These are phyloP conservation scores for Sporisorium exsertum DNA, from an alignment of 1,284 basidiomycete species.

Conservation along the genomic window DNA sequence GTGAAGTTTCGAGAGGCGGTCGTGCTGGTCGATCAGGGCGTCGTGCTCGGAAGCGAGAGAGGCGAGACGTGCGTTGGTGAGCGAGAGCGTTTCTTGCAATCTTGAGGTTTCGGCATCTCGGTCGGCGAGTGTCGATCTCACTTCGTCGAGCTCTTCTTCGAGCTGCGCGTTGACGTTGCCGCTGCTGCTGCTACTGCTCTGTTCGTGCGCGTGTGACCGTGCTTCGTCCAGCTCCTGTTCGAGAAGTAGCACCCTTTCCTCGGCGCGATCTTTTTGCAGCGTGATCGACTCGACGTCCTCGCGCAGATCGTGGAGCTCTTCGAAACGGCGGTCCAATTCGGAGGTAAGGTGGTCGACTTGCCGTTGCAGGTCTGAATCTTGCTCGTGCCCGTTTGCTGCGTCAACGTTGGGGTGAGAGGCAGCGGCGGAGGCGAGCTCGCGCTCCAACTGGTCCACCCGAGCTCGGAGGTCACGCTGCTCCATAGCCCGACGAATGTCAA, in stretches of 20 bases:
- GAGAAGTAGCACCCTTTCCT: conserved; percentile 4
- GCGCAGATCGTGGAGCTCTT: conserved; percentile 31
- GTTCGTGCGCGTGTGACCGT: not conserved
- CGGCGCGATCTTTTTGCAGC: not conserved
- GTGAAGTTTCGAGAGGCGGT: not conserved
- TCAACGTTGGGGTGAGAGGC: not conserved
- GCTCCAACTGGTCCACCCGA: conserved; percentile 15
- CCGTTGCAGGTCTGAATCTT: not conserved
- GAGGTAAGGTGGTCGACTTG: conserved; percentile 19
- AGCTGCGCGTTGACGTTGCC: not conserved
- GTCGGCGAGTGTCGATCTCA: conserved; percentile 7
- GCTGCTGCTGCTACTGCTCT: not conserved
- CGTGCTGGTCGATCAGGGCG: not conserved
- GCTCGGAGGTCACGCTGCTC: conserved; percentile 21
- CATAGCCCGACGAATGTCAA: conserved; percentile 26
- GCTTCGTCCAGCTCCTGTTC: conserved; percentile 20
- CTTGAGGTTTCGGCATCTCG: conserved; percentile 6
- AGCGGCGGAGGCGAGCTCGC: conserved; percentile 5
- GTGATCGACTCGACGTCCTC: conserved; percentile 17
- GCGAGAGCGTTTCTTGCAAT: conserved; percentile 32
- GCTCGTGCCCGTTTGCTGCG: not conserved
- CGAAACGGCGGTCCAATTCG: conserved; percentile 27
- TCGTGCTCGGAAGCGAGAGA: conserved; percentile 8
- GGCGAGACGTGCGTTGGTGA: conserved; percentile 12
- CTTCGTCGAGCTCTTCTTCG: conserved; percentile 7